Conservation (phyloP, 129 eudicot species). For the Flaveria robusta region DNA sequence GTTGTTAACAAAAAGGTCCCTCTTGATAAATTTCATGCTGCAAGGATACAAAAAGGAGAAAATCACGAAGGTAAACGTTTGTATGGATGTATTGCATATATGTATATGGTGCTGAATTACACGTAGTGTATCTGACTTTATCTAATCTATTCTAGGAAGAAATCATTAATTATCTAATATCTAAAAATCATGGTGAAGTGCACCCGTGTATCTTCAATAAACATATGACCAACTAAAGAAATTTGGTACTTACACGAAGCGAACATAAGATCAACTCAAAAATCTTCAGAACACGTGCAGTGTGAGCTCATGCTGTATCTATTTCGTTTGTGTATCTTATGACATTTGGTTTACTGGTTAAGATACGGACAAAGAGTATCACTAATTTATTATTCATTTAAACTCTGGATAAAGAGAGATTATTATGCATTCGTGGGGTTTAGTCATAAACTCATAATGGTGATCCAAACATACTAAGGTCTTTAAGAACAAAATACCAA, state of each 20-base stretch:
- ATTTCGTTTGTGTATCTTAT: not conserved
- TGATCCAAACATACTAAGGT: not conserved
- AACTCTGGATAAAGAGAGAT: not conserved
- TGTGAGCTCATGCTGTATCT: not conserved
- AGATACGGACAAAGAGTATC: not conserved
- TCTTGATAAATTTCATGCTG: not conserved
- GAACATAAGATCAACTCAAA: not conserved
- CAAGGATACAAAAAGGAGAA: not conserved
- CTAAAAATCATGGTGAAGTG: not conserved
- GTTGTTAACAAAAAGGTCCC: not conserved
- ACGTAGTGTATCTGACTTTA: too few relatives aligned
- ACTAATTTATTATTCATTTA: not conserved
- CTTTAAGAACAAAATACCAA: not conserved
- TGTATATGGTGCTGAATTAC: too few relatives aligned
- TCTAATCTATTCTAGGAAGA: too few relatives aligned
- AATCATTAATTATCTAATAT: too few relatives aligned
- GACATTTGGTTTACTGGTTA: not conserved
- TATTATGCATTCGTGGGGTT: not conserved
- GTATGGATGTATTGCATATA: too few relatives aligned
- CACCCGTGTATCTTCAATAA: not conserved
- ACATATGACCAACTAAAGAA: not conserved
- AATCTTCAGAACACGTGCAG: not conserved
- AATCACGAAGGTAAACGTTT: not conserved
- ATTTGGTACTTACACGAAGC: not conserved
- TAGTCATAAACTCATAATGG: not conserved